Base-by-base conservation (phyloP, 257 asterid species). In the Nicotiana noctiflora region DNA sequence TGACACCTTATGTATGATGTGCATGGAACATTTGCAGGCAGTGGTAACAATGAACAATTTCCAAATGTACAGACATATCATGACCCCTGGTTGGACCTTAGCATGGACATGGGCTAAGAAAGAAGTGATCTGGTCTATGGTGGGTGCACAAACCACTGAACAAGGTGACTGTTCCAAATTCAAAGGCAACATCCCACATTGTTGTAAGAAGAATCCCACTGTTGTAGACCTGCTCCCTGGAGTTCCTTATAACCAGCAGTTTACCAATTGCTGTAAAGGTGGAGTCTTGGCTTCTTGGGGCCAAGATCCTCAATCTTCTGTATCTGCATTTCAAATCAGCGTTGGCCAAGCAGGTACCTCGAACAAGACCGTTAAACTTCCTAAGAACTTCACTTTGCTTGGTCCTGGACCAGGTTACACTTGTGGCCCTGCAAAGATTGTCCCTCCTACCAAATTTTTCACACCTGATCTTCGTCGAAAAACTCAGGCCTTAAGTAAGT, bases 81-180 rank as follows among this genome's bases (percentile, higher is more conserved):
- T 90, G 94, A 89, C 86, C 85, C 95, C 97, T 0, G 95, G 97
- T 0, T 92, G 97, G 97, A 91, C 91, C 15, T 5, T 92, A 8
- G 95, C 94, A 32, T 92, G 97, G 97, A 84, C 97, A 31, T 92
- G 97, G 97, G 97, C 94, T 13, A 91, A 92, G 84, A 92, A 91
- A 23, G 97, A 92, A 56, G 95, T 92, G 72, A 92, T 92, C 12
- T 92, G 97, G 97, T 56, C 90, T 63, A 85, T 91, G 93, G 89
- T 87, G 1, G 97, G 97, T 8, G 84, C 93, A 10, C 96, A 93
- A 32, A 81, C 96, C 52, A 93, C 97, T 0, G 96, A 93, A 23
- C 97, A 93, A 88, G 97, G 97, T 0, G 97, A 93, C 82, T 93
- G 97, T 74, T 93, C 97, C 51, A 91, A 89, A 83, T 93, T 93